Evolutionary conservation across 208 protist genomes (phyloP), one percentile per base, ranked within the genome.

Genomic region (Endotrypanum monterogeii): DNA sequence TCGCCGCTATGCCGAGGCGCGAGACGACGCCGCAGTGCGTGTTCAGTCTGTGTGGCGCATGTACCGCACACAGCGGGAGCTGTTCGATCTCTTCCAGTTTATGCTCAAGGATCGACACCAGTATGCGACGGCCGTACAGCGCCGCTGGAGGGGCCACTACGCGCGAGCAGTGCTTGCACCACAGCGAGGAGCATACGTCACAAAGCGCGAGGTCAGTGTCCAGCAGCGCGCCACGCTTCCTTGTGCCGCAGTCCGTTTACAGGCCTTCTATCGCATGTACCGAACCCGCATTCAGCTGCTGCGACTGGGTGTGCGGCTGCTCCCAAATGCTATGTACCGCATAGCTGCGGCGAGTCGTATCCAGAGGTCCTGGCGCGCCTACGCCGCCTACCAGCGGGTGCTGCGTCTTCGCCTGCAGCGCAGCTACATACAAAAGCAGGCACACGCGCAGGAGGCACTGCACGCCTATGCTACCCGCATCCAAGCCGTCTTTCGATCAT

Each of bases 11-110:
- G 52, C 25, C 12, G 76, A 82, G 44, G 54, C 71, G 28, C 68
- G 60, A 28, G 54, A 84, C 28, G 86, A 83, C 52, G 75, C 79
- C 28, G 92, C 86, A 8, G 73, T 83, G 3, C 78, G 81, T 41
- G 92, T 96, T 54, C 92, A 96, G 63, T 74, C 83, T 2, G 80
- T 67, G 6, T 94, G 89, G 87, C 84, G 87, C 30, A 89, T 83
- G 79, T 57, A 86, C 67, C 58, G 25, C n/a, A 73, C 61, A 8
- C 50, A 71, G 23, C 50, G 30, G 4, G 44, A 55, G 50, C 20
- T 73, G 32, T 73, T 44, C 9, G 80, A 74, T 2, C 87, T 80
- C 61, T 66, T 85, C 18, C 52, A 78, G 25, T 95, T 89, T 67
- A 56, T 95, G 67, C 71, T 76, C 20, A 30, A 35, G 23, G 88